Evolutionary conservation across 352 stramenopile genomes (phyloP).

Genomic region (Phytophthora aleatoria): DNA sequence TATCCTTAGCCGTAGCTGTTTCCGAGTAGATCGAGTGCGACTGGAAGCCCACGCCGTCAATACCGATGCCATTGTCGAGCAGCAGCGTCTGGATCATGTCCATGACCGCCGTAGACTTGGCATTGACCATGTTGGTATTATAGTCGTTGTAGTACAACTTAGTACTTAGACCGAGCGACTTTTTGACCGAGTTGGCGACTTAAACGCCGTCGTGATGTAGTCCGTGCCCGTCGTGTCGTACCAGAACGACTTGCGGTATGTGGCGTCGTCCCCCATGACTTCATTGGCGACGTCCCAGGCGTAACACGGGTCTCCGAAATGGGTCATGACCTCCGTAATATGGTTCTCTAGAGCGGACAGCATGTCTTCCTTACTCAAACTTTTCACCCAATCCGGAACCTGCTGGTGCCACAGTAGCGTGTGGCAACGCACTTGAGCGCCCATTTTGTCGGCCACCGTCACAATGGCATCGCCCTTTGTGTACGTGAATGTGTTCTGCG

Average conservation of each 20-base stretch:
- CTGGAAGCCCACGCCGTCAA: constrained; percentile 39
- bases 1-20: constrained; percentile 14
- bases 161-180: constrained; percentile 28
- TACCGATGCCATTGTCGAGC: constrained; percentile 27
- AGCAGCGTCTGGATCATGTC: constrained; percentile 30
- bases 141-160: constrained; percentile 40
- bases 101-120: constrained; percentile 37
- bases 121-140: constrained; percentile 35
- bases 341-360: constrained; percentile 32
- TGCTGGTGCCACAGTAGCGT: constrained; percentile 36
- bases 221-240: constrained; percentile 38
- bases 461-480: constrained; percentile 27
- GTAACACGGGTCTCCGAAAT: constrained; percentile 36
- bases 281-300: constrained; percentile 38
- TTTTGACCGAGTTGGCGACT: constrained; percentile 36
- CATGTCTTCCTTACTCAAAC: constrained; percentile 28
- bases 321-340: constrained; percentile 32
- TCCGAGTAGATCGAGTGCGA: constrained; percentile 30
- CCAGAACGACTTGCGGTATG: constrained; percentile 35
- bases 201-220: constrained; percentile 39
- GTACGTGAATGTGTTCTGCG: constrained; percentile 28
- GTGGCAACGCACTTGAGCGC: constrained; percentile 35
- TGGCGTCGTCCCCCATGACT: constrained; percentile 33
- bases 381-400: constrained; percentile 31
- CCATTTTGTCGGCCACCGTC: constrained; percentile 25